These are phyloP conservation scores for Picea sitchensis DNA, from an alignment of 75 land plant genomes.

Conservation along the genomic window DNA sequence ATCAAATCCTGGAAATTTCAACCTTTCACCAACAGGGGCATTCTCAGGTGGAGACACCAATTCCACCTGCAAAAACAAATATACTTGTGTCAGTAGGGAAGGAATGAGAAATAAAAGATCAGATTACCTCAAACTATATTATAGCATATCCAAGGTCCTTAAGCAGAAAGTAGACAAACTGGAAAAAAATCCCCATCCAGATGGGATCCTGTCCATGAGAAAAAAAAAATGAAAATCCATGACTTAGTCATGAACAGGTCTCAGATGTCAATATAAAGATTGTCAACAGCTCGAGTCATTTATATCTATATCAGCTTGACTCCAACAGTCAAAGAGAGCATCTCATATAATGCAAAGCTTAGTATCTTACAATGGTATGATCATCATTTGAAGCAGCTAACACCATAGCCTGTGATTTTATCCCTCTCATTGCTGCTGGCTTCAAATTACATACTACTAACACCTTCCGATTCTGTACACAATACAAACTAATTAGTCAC, in stretches of 20 bases:
- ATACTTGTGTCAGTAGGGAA: neutral
- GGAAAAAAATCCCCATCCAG: neutral
- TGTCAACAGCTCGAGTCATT: neutral
- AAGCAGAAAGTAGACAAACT: neutral
- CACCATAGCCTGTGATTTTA: constrained; percentile 98
- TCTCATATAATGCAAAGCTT: too few species aligned
- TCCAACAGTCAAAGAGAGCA: neutral
- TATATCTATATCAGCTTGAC: neutral
- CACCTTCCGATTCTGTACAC: constrained; percentile 74
- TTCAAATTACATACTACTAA: constrained; percentile 96
- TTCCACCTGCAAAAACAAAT: constrained; percentile 40
- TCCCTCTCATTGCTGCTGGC: constrained; percentile 93
- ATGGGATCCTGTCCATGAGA: neutral
- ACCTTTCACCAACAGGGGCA: constrained; percentile 80
- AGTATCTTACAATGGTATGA: constrained; percentile 61
- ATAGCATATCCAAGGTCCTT: neutral
- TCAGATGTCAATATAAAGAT: neutral
- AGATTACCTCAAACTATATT: neutral
- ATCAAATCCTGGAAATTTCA: constrained; percentile 73
- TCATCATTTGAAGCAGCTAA: constrained; percentile 87
- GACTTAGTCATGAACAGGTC: neutral
- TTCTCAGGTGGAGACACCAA: constrained; percentile 79
- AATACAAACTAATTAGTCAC: neutral
- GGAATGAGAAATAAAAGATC: neutral
- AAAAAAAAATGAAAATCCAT: neutral